Percentiles rank a stretch among this genome's conserved stretches.
Evolutionary conservation across 805 yeast genomes (phyloP).

Genomic region (Suhomyces sp.): DNA sequence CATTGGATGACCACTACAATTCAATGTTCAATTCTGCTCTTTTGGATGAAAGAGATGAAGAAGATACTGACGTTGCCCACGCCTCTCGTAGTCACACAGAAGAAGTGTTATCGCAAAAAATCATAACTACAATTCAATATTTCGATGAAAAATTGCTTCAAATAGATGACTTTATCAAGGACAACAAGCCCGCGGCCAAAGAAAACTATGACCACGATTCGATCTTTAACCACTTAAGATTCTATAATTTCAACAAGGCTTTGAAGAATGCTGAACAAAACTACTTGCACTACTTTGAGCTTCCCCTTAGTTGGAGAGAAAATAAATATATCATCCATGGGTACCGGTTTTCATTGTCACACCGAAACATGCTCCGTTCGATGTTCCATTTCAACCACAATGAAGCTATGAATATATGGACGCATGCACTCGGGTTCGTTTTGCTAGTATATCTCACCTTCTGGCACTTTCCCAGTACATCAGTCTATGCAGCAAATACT

Average conservation of each 20-base stretch:
- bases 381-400: constrained; percentile 67
- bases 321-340: constrained; percentile 83
- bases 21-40: constrained; percentile 26
- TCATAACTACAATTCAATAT: constrained; percentile 41
- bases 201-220: constrained; percentile 25
- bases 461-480: constrained; percentile 63
- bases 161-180: constrained; percentile 38
- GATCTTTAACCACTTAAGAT: constrained; percentile 34
- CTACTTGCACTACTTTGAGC: constrained; percentile 75
- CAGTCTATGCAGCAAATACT: constrained; percentile 42
- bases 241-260: constrained; percentile 43
- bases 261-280: constrained; percentile 58
- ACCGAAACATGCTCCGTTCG: constrained; percentile 57
- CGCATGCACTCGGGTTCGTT: constrained; percentile 74
- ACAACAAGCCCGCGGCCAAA: constrained; percentile 29
- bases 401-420: constrained; percentile 92
- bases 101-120: constrained; percentile 35
- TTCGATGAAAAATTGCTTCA: constrained; percentile 41
- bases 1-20: constrained; percentile 42
- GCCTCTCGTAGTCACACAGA: constrained; percentile 13
- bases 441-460: constrained; percentile 55
- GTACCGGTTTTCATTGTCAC: constrained; percentile 75
- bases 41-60: constrained; percentile 10
- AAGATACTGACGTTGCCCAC: constrained; percentile 9
- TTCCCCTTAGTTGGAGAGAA: constrained; percentile 93